Percentiles rank a stretch among this genome's conserved stretches.
phyloP scores from a whole-genome alignment of 2,329 filamentous ascomycete species.

The Epichloe amarillans region DNA sequence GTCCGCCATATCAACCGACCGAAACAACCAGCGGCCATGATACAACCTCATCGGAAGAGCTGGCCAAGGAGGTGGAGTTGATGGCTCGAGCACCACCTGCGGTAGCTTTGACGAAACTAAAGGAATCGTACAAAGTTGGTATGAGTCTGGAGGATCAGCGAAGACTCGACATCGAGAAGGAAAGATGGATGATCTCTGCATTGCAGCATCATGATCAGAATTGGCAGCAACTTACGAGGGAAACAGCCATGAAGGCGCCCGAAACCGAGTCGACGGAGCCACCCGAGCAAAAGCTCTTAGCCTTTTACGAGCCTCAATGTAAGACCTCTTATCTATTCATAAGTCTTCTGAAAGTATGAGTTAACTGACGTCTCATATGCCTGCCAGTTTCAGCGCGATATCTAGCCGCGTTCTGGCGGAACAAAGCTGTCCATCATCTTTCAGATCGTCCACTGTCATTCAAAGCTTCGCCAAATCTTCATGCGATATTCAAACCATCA shows the following conservation, averaged over 20 bases:
- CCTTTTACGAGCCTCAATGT: constrained; percentile 40
- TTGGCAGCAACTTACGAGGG: background rate
- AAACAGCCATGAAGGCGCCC: background rate
- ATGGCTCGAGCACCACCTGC: constrained; percentile 8
- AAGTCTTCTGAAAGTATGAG: background rate
- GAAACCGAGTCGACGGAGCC: background rate
- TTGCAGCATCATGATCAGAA: constrained; percentile 33
- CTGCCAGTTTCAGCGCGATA: background rate
- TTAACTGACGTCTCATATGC: background rate
- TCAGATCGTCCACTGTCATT: constrained; percentile 3
- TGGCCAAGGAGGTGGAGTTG: constrained; percentile 1
- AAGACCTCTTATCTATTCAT: constrained; percentile 1
- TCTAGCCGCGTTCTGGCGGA: background rate
- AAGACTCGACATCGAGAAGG: constrained; percentile 14
- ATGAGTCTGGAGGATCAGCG: background rate
- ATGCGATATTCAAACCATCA: background rate
- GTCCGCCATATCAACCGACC: background rate
- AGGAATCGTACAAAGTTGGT: constrained; percentile 2
- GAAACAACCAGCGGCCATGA: background rate
- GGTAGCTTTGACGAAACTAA: constrained; percentile 8
- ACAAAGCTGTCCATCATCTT: constrained; percentile 2
- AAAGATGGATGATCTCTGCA: constrained; percentile 44
- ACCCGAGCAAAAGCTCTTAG: constrained; percentile 24
- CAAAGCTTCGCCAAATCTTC: background rate
- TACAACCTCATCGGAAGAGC: background rate